Percentiles rank a stretch among this genome's conserved stretches.
phyloP scores from a whole-genome alignment of 2,329 filamentous ascomycete genomes.

The Colletotrichum orchidophilum region DNA sequence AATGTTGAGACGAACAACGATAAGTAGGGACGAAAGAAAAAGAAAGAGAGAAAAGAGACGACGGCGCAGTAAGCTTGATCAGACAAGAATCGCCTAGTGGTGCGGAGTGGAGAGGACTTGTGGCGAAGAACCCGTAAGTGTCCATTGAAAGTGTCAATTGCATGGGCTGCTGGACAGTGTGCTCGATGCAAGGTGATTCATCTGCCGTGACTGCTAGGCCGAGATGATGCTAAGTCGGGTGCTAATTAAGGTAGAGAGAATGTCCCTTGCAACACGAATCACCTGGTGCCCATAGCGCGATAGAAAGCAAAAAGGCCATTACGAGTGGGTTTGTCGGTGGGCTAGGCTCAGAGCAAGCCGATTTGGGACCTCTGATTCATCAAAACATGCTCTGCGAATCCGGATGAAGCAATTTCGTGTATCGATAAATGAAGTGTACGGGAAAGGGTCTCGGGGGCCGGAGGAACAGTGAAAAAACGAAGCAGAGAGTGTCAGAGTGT shows the following conservation, averaged over 20 bases:
- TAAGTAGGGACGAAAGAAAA: background rate
- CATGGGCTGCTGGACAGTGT: constrained; percentile 5
- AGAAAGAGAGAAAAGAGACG: background rate
- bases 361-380: background rate
- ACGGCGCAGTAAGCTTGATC: background rate
- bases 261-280: constrained; percentile 1
- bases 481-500: background rate
- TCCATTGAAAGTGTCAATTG: background rate
- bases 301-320: background rate
- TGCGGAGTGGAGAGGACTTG: background rate
- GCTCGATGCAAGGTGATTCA: background rate
- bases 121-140: too few species aligned
- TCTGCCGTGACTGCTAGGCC: background rate
- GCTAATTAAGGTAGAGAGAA: background rate
- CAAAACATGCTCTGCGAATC: background rate
- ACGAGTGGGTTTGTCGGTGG: constrained; percentile 13
- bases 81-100: background rate
- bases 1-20: background rate
- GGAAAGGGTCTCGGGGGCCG: background rate
- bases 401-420: constrained; percentile 7
- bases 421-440: background rate
- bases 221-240: background rate
- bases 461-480: background rate
- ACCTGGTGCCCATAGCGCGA: background rate
- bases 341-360: background rate